Percentiles rank a stretch among this genome's conserved stretches.
phyloP scores from a whole-genome alignment of 140 eudicot species.

The Ambrosia hybrid region DNA sequence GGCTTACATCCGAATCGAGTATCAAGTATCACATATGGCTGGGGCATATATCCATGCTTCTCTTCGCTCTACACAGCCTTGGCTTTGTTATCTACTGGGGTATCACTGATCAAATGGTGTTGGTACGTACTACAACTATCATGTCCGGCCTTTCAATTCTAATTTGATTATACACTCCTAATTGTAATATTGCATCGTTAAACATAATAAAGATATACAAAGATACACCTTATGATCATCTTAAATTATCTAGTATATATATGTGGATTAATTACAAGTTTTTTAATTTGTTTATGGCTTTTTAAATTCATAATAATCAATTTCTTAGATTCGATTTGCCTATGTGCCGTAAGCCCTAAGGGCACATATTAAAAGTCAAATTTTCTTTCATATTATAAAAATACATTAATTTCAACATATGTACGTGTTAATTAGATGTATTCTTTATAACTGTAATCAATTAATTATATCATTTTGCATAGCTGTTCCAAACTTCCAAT shows the following conservation, averaged over 20 bases:
- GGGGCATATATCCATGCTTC: slow-evolving; percentile 62
- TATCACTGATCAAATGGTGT: slow-evolving; percentile 45
- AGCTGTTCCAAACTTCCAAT: too few relatives aligned
- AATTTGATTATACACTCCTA: too few relatives aligned
- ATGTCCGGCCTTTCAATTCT: neutral
- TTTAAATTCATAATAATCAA: neutral
- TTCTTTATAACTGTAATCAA: too few relatives aligned
- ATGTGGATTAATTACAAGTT: too few relatives aligned
- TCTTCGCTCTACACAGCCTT: slow-evolving; percentile 49
- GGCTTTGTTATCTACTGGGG: slow-evolving; percentile 66
- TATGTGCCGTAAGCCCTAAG: neutral
- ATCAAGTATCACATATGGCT: slow-evolving; percentile 88
- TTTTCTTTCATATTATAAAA: neutral
- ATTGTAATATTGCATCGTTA: neutral
- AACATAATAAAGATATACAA: neutral
- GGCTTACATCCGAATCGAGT: slow-evolving; percentile 76
- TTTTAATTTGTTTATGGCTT: too few relatives aligned
- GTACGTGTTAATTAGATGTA: too few relatives aligned
- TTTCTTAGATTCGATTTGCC: neutral
- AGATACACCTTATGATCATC: too few relatives aligned
- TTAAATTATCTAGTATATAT: too few relatives aligned
- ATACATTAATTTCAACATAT: too few relatives aligned
- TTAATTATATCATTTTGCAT: too few relatives aligned
- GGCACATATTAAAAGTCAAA: neutral
- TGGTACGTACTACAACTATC: slow-evolving; percentile 39